A percentile compares a stretch with the other conserved stretches of the same genome.
phyloP scores from a whole-genome alignment of 179 eudicot genomes.

The Amaranthus tricolor region DNA sequence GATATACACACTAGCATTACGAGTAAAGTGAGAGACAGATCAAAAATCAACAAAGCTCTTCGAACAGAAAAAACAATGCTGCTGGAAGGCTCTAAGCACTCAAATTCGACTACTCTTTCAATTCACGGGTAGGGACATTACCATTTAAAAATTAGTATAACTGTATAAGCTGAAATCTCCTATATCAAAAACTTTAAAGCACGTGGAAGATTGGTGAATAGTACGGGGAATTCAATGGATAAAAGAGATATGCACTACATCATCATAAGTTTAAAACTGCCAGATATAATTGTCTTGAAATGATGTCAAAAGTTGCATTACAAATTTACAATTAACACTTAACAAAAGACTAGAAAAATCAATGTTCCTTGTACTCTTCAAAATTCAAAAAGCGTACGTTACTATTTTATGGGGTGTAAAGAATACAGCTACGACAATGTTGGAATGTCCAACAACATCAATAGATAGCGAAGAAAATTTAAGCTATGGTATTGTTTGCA shows the following conservation, averaged over 20 bases:
- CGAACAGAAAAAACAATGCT: background rate
- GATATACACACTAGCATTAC: background rate
- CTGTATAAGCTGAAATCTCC: background rate
- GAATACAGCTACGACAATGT: background rate
- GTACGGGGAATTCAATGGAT: background rate
- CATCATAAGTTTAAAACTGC: background rate
- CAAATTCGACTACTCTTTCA: background rate
- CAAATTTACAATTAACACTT: background rate
- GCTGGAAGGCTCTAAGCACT: background rate
- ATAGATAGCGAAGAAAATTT: background rate
- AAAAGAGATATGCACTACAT: background rate
- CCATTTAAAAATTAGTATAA: background rate
- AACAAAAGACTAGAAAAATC: background rate
- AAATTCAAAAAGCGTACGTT: background rate
- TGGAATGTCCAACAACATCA: background rate
- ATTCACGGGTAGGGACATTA: constrained; percentile 8
- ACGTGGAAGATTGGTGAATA: background rate
- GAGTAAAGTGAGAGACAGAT: constrained; percentile 9
- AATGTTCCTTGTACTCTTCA: background rate
- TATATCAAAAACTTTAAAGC: background rate
- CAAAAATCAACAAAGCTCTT: constrained; percentile 6
- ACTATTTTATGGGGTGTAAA: background rate
- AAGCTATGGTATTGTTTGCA: background rate
- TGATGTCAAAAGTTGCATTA: background rate
- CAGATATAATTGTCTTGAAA: background rate